Base-by-base conservation (phyloP, 169 alveolate species). In the Neospora caninum region DNA sequence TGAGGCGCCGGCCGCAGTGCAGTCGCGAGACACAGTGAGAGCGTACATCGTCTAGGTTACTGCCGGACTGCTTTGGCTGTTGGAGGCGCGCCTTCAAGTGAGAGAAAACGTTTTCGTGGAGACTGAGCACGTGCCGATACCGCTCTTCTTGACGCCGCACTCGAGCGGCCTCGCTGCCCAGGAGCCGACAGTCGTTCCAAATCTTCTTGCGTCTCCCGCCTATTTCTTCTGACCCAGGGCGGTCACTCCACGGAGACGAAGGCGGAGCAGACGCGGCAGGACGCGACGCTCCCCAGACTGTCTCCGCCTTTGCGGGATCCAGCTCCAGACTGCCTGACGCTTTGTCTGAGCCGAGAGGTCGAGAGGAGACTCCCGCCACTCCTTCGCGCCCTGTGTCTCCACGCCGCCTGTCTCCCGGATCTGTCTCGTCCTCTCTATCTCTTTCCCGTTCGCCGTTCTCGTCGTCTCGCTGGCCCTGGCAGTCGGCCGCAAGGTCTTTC, bases 121-220 rank as follows among this genome's bases (percentile, higher is more conserved):
- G 42, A 20, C 42, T 25, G 18, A 78, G 45, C 27, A 78, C 29
- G 27, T 18, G 86, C 45, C 45, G 43, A 25, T 78, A 78, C 4
- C 49, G 45, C 39, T 78, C 86, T 25, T 36, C 29, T n/a, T 78
- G 86, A 0, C 86, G 39, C 43, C 86, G 39, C 86, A 78, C 86
- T 4, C 45, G 39, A 18, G 22, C 45, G 22, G 39, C 86, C 31
- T 78, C 49, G 31, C 86, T 38, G 41, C 86, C 86, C 27, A 78
- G 42, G 29, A 78, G 86, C 39, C 86, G 41, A 7, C 27, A n/a
- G 45, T 78, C 86, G 22, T 36, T 38, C 45, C 86, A 38, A n/a
- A 78, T 78, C 39, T 78, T 78, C 45, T 78, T 78, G 22, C 86
- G 39, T n/a, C 86, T n/a, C 86, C 86, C 86, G 39, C 73, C 31